Evolutionary conservation across 495 filamentous ascomycete species (phyloP).

Genomic region (Extremus antarcticus): DNA sequence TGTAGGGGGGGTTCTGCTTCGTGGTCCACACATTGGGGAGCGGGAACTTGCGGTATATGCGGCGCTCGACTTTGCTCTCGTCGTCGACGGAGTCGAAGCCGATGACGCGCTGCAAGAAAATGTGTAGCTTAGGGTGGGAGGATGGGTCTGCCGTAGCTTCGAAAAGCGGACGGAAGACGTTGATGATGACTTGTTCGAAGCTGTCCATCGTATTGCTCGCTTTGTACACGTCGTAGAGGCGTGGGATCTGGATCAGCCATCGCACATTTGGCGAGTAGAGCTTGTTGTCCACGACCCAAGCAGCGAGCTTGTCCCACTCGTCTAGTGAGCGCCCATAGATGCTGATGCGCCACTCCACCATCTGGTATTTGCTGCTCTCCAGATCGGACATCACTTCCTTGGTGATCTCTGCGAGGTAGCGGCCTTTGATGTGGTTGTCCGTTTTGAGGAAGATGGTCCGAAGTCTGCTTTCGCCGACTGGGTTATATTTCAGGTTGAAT

Average conservation of each 20-base stretch:
- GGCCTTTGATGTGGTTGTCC: constrained; percentile 91
- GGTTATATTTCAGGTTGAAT: constrained; percentile 98
- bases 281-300: constrained; percentile 99
- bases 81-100: constrained; percentile 97
- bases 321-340: constrained; percentile 86
- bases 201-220: constrained; percentile 71
- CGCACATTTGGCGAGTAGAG: constrained; percentile 94
- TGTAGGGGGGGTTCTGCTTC: constrained; percentile 94
- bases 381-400: constrained; percentile 97
- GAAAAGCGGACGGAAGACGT: constrained; percentile 88
- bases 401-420: constrained; percentile 93
- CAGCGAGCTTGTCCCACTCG: constrained; percentile 96
- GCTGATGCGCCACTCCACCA: constrained; percentile 97
- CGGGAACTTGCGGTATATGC: constrained; percentile 87
- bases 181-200: constrained; percentile 82
- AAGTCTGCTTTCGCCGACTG: constrained; percentile 86
- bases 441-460: constrained; percentile 97
- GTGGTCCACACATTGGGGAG: constrained; percentile 78
- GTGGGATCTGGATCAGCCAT: constrained; percentile 92
- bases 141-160: constrained; percentile 82
- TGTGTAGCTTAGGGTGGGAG: constrained; percentile 83
- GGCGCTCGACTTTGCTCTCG: constrained; percentile 89
- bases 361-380: constrained; percentile 98
- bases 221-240: constrained; percentile 93
- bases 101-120: constrained; percentile 90